Base-by-base conservation (phyloP, 257 asterid genomes). In the Nicotiana obtusifolia region DNA sequence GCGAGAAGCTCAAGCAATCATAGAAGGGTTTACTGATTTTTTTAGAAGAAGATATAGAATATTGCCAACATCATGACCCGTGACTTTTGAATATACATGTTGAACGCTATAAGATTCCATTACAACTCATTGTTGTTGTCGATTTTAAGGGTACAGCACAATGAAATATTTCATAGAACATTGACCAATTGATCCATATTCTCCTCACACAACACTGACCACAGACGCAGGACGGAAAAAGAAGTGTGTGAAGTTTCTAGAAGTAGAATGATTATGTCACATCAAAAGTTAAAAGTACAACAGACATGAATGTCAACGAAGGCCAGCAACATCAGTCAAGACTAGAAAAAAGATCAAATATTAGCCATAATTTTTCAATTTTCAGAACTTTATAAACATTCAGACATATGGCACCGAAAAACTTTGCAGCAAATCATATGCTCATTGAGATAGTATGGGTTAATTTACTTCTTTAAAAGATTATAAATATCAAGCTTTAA, bases 1-100 rank as follows among this genome's bases (percentile, higher is more conserved):
- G 24, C 15, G n/a, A 49, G 44, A 75, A 75, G 79, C 16, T 75
- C 79, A 75, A 75, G 44, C 62, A 75, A 47, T 19, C 79, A 75
- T 47, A 41, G 31, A 52, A 69, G 78, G 59, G n/a, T 41, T 37
- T 10, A 41, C 57, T 41, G 57, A 41, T 41, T 71, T 69, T 73
- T 22, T 57, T n/a, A 22, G 15, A 73, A 37, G 49, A 15, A 28
- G 8, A 47, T 47, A 22, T 35, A 73, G 35, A 41, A 13, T 47
- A 73, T 47, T 14, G 59, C 60, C 14, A 4, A 73, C 5, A 22
- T 22, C n/a, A 2, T 73, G 15, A 22, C 15, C 26, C 37, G 24
- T 73, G 17, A 15, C 80, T 49, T 75, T 15, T 52, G 44, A 49
- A 75, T 75, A 26, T 75, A 24, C 62, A 75, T 49, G 62, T 24